A percentile compares a stretch with the other conserved stretches of the same genome.
Conservation (phyloP, 2,329 filamentous ascomycete genomes). For the Fusarium temperatum region DNA sequence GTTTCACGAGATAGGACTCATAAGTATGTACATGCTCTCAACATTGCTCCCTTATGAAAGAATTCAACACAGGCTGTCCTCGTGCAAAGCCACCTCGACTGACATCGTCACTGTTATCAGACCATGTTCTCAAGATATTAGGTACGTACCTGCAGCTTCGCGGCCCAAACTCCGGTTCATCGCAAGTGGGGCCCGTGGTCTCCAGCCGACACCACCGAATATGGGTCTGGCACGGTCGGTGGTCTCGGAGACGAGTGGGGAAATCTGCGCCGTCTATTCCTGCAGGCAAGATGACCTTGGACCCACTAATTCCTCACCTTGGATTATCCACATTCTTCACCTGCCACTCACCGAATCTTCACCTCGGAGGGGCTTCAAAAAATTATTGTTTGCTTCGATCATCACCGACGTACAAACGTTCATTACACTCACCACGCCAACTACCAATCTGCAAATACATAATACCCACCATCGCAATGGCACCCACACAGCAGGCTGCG, state of each 20-base stretch:
- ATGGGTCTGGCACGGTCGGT: constrained; percentile 19
- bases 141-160: constrained; percentile 9
- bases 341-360: constrained; percentile 25
- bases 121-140: constrained; percentile 5
- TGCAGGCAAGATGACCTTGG: background rate
- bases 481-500: constrained; percentile 46
- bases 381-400: constrained; percentile 37
- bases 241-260: constrained; percentile 29
- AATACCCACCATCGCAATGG: constrained; percentile 40
- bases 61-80: background rate
- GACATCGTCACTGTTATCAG: constrained; percentile 13
- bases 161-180: constrained; percentile 6
- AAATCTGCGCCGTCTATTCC: constrained; percentile 11
- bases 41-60: background rate
- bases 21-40: background rate
- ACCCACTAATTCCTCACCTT: background rate
- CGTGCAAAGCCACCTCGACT: constrained; percentile 27
- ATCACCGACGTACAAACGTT: background rate
- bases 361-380: constrained; percentile 47
- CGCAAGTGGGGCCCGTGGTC: constrained; percentile 11
- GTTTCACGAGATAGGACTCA: background rate
- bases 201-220: constrained; percentile 16
- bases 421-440: constrained; percentile 12
- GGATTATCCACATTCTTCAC: constrained; percentile 13
- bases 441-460: background rate